Conservation (phyloP, 768 basidiomycete genomes). For the Tulasnella sp. region DNA sequence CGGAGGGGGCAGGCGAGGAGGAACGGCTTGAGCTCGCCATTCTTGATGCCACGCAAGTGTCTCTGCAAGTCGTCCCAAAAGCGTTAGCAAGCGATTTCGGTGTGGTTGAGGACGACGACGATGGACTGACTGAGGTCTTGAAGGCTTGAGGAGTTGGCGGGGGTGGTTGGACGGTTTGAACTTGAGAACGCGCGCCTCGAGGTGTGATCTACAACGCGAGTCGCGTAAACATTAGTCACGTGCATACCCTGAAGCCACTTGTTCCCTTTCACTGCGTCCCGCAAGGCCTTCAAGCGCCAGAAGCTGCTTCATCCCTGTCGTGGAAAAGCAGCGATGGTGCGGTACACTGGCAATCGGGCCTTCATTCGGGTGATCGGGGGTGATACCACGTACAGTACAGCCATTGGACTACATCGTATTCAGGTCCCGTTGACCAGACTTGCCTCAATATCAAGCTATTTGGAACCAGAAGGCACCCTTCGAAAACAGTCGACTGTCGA, state of each 20-base stretch:
- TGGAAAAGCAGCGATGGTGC: neutral
- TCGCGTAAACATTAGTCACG: neutral
- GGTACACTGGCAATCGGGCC: neutral
- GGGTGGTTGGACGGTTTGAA: neutral
- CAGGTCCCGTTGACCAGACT: too few relatives aligned
- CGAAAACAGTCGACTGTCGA: too few relatives aligned
- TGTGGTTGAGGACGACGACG: neutral
- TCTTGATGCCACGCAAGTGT: neutral
- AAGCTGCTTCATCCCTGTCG: neutral
- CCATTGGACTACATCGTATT: neutral
- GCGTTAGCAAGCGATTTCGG: neutral
- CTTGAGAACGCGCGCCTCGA: neutral
- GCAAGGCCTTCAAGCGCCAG: neutral
- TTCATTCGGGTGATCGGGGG: neutral
- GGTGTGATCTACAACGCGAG: neutral
- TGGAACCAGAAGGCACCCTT: too few relatives aligned
- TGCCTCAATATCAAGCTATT: too few relatives aligned
- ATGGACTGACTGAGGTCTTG: neutral
- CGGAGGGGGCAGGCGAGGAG: neutral
- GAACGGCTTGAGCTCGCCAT: neutral
- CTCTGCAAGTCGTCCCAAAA: neutral
- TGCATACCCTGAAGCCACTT: neutral
- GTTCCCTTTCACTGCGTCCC: neutral
- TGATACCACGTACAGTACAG: neutral
- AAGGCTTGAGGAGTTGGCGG: neutral